These are phyloP conservation scores for Termitomyces sp. DNA, from an alignment of 768 basidiomycete genomes.

Conservation along the genomic window DNA sequence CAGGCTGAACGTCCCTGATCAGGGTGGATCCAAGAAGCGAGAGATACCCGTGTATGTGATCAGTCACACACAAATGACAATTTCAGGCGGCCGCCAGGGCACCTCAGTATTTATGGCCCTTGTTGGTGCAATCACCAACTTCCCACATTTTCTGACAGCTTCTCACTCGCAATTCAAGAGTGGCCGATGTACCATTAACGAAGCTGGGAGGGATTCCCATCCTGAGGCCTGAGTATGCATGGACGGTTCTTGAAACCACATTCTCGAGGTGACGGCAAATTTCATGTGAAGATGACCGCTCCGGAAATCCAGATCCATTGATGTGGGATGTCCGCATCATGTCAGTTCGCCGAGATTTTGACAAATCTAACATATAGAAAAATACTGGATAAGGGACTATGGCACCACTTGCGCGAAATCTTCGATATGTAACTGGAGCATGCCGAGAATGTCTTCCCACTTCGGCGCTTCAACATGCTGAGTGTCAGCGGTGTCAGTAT, in stretches of 20 bases:
- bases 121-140: neutral
- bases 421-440: no score
- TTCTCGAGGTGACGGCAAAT: neutral
- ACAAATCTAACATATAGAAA: neutral
- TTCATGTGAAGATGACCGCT: neutral
- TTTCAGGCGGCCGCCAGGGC: neutral
- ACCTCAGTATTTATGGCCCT: neutral
- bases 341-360: neutral
- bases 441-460: no score
- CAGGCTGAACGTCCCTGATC: neutral
- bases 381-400: neutral
- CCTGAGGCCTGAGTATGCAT: neutral
- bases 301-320: neutral
- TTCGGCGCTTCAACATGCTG: no score
- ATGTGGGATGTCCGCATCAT: neutral
- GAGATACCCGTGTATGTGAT: no score
- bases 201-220: neutral
- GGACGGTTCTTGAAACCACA: neutral
- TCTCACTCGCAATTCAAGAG: no score
- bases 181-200: neutral
- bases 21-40: neutral
- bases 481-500: no score
- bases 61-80: neutral
- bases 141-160: neutral
- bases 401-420: neutral